Evolutionary conservation across 2,329 filamentous ascomycete species (phyloP).

Genomic region (Epichloe typhina): DNA sequence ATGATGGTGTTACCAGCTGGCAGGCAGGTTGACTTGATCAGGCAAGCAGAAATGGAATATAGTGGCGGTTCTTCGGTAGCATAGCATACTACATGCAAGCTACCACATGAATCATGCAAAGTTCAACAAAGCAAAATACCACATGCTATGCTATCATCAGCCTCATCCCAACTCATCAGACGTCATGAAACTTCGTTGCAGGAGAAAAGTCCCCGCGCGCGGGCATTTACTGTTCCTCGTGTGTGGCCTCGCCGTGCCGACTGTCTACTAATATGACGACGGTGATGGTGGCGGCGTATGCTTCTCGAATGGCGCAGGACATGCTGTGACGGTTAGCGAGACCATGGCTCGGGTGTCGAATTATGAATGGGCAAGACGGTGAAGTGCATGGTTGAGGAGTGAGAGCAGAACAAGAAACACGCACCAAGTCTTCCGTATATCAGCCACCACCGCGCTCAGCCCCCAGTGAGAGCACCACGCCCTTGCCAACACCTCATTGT

Average conservation of each 20-base stretch:
- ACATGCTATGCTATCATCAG: slow-evolving; percentile 3
- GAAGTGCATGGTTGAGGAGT: no score
- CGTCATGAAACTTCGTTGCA: neutral
- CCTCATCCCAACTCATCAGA: neutral
- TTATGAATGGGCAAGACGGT: no score
- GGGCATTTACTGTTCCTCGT: slow-evolving; percentile 11
- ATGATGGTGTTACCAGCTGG: no score
- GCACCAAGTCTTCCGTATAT: slow-evolving; percentile 54
- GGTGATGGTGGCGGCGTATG: slow-evolving; percentile 59
- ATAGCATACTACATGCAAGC: no score
- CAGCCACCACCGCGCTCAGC: slow-evolving; percentile 55
- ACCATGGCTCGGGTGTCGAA: neutral
- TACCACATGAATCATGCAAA: no score
- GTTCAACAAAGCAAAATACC: neutral
- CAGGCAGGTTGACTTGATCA: no score
- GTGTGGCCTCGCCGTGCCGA: slow-evolving; percentile 30
- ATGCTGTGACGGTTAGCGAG: slow-evolving; percentile 33
- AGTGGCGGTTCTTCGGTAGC: no score
- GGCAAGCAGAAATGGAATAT: no score
- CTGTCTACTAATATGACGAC: slow-evolving; percentile 57
- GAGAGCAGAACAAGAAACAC: slow-evolving; percentile 14
- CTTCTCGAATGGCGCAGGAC: slow-evolving; percentile 61
- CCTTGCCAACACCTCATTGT: slow-evolving; percentile 64
- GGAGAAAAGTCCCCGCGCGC: neutral
- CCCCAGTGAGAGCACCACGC: slow-evolving; percentile 72